Percentiles rank a stretch among this genome's conserved stretches.
phyloP scores from a whole-genome alignment of 139 green algal genomes.

The Desmodesmus armatus region DNA sequence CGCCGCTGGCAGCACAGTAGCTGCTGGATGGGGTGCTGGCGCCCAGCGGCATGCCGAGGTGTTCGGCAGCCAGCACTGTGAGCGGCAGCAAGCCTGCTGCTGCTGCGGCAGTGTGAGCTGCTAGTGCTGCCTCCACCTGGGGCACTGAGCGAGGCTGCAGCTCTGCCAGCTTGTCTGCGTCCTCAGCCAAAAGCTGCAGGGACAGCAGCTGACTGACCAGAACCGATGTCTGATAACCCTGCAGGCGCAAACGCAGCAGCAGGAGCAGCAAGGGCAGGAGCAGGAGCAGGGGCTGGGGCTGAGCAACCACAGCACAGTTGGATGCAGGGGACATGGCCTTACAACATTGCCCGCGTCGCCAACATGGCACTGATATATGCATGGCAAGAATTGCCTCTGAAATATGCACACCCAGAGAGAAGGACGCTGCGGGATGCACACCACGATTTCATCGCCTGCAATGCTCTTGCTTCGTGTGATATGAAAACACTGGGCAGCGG shows the following conservation, averaged over 20 bases:
- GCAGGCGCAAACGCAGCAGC: not conserved
- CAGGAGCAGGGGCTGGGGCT: no score
- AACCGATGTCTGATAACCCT: not conserved
- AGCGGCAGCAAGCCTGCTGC: not conserved
- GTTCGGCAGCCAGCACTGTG: not conserved
- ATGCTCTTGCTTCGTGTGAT: no score
- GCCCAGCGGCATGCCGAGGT: no score
- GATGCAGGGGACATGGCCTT: no score
- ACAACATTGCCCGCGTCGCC: not conserved
- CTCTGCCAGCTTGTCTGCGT: conserved; percentile 13
- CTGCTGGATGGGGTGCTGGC: no score
- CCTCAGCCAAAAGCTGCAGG: not conserved
- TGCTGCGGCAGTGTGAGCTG: not conserved
- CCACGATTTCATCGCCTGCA: no score
- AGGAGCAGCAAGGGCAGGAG: not conserved
- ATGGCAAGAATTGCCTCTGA: not conserved
- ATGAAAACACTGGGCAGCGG: no score
- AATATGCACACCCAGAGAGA: no score
- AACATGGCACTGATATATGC: no score
- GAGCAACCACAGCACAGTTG: no score
- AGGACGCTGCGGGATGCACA: no score
- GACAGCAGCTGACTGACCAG: not conserved
- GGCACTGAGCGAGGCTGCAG: not conserved
- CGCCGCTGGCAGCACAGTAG: no score
- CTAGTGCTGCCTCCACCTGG: not conserved